Evolutionary conservation across 805 yeast genomes (phyloP).

Genomic region (Martiniozyma abietophila): DNA sequence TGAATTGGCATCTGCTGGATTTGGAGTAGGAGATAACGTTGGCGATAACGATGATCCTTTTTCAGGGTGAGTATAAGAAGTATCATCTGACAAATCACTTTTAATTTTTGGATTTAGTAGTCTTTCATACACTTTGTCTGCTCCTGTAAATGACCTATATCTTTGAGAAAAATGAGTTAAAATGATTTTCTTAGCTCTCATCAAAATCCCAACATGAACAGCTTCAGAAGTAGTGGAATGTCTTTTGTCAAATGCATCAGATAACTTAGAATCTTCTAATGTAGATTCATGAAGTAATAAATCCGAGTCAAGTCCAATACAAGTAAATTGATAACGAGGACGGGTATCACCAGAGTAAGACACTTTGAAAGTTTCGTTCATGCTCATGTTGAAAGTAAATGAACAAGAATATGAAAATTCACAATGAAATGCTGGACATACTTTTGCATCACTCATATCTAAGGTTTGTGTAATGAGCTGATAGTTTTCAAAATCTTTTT

Average conservation of each 20-base stretch:
- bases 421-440: constrained; percentile 81
- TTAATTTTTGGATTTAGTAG: constrained; percentile 13
- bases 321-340: constrained; percentile 55
- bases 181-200: constrained; percentile 64
- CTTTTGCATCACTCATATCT: constrained; percentile 35
- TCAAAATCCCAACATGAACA: constrained; percentile 51
- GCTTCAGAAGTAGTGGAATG: constrained; percentile 93
- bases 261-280: constrained; percentile 64
- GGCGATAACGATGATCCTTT: too few species aligned
- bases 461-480: constrained; percentile 31
- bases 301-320: constrained; percentile 58
- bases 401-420: constrained; percentile 66
- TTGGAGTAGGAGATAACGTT: constrained; percentile 3
- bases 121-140: constrained; percentile 19
- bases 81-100: constrained; percentile 8
- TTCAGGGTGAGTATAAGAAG: constrained; percentile 8
- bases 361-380: constrained; percentile 41
- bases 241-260: constrained; percentile 71
- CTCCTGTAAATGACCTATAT: constrained; percentile 45
- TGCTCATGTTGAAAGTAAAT: constrained; percentile 34
- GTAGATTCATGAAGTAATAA: constrained; percentile 90
- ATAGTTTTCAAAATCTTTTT: constrained; percentile 4
- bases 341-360: constrained; percentile 95
- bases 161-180: constrained; percentile 92
- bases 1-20: constrained; percentile 14